Evolutionary conservation across 495 filamentous ascomycete species (phyloP).

Genomic region (Lasiosphaeria miniovina): DNA sequence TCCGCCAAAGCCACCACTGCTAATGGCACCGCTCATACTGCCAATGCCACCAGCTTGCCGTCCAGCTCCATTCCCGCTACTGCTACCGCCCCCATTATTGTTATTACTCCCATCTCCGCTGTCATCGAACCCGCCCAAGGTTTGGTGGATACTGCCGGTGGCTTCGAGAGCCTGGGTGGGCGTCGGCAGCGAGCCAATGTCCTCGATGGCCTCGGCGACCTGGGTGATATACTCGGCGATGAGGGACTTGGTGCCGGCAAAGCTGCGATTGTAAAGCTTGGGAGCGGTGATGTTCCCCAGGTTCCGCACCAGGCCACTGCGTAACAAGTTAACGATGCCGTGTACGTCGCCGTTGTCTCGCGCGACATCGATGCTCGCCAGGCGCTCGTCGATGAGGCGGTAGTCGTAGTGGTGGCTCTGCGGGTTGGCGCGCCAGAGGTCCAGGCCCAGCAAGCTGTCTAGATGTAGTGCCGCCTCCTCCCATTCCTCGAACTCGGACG

Average conservation of each 20-base stretch:
- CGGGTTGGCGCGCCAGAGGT: slow-evolving; percentile 83
- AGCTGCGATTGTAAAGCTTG: slow-evolving; percentile 80
- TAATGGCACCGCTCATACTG: neutral
- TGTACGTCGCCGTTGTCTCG: slow-evolving; percentile 75
- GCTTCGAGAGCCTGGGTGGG: slow-evolving; percentile 18
- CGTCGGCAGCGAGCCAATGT: slow-evolving; percentile 71
- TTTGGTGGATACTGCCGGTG: neutral
- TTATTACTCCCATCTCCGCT: neutral
- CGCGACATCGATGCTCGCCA: slow-evolving; percentile 67
- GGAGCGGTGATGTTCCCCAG: slow-evolving; percentile 84
- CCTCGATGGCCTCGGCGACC: slow-evolving; percentile 73
- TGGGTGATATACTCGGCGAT: slow-evolving; percentile 91
- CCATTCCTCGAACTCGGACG: slow-evolving; percentile 77
- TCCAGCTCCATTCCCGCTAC: neutral
- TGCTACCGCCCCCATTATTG: neutral
- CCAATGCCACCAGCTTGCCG: neutral
- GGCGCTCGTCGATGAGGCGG: slow-evolving; percentile 74
- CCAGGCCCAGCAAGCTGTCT: slow-evolving; percentile 71
- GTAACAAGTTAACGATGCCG: slow-evolving; percentile 71
- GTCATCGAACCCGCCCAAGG: too few relatives aligned
- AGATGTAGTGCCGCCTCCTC: slow-evolving; percentile 74
- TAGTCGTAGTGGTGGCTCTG: slow-evolving; percentile 85
- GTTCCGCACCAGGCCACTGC: slow-evolving; percentile 85
- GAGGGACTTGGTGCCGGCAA: slow-evolving; percentile 83
- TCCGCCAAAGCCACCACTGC: neutral